phyloP scores from a whole-genome alignment of 352 stramenopile genomes.

The Phytophthora megakarya region DNA sequence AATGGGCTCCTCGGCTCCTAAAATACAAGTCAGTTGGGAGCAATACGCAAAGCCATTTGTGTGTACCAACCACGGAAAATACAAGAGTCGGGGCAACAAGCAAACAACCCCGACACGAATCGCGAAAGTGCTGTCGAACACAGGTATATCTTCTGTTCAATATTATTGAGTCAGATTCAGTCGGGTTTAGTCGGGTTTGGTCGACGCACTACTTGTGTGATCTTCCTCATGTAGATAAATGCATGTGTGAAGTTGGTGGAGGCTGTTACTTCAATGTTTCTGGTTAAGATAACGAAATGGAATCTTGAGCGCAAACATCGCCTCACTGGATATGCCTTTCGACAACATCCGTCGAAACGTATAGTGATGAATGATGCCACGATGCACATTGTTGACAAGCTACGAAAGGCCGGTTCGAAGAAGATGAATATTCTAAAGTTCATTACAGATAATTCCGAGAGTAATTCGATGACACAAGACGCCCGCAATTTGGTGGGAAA shows the following conservation, averaged over 20 bases:
- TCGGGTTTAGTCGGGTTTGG: not conserved
- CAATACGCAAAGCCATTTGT: slow-evolving; percentile 8
- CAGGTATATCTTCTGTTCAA: slow-evolving; percentile 1
- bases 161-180: not conserved
- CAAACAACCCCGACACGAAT: slow-evolving; percentile 1
- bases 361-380: not conserved
- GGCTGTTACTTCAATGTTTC: not conserved
- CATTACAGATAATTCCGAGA: not conserved
- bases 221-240: slow-evolving; percentile 12
- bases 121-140: not conserved
- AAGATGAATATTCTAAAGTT: slow-evolving; percentile 1
- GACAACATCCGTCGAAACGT: slow-evolving; percentile 1
- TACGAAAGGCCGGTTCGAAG: slow-evolving; percentile 6
- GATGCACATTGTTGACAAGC: slow-evolving; percentile 1
- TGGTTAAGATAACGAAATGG: slow-evolving; percentile 1
- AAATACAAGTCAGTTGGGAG: not conserved
- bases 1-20: not conserved
- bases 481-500: not conserved
- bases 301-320: not conserved
- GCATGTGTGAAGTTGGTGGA: not conserved
- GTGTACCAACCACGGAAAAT: slow-evolving; percentile 5
- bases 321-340: not conserved
- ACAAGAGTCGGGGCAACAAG: not conserved
- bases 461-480: not conserved
- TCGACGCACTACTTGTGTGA: not conserved